Conservation (phyloP, 176 grass and related monocot genomes). For the Canna indica region DNA sequence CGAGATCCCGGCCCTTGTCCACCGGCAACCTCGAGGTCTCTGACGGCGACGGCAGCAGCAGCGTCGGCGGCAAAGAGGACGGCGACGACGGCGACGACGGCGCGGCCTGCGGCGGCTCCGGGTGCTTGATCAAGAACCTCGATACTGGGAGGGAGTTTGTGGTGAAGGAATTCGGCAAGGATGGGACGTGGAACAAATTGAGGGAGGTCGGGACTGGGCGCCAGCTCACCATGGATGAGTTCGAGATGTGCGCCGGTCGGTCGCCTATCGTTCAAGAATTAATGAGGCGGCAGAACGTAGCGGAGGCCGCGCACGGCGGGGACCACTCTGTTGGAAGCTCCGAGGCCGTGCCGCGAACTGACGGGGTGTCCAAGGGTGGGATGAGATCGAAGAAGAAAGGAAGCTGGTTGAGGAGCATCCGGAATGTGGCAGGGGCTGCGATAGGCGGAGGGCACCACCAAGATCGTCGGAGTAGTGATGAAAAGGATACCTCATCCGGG, state of each 20-base stretch:
- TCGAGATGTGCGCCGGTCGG: conserved; percentile 74
- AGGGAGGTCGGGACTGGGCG: conserved; percentile 62
- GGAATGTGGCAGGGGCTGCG: conserved; percentile 41
- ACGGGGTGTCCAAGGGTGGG: conserved; percentile 6
- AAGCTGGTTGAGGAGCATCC: conserved; percentile 59
- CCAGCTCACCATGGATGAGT: conserved; percentile 82
- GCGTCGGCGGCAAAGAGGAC: neutral
- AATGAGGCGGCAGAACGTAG: conserved; percentile 51
- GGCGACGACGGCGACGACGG: conserved; percentile 10
- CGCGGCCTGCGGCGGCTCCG: too few relatives aligned
- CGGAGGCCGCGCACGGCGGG: neutral
- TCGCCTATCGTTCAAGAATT: conserved; percentile 95
- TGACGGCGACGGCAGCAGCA: conserved; percentile 17
- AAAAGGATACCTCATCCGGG: conserved; percentile 40
- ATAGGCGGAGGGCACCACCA: conserved; percentile 26
- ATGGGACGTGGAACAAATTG: conserved; percentile 55
- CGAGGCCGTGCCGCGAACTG: conserved; percentile 14
- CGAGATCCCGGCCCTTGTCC: conserved; percentile 33
- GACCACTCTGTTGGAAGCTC: neutral
- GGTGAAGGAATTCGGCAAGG: conserved; percentile 60
- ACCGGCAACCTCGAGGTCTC: conserved; percentile 45
- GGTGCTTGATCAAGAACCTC: conserved; percentile 86
- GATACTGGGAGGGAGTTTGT: conserved; percentile 88
- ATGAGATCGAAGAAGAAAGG: conserved; percentile 52
- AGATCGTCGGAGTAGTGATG: conserved; percentile 26